Base-by-base conservation (phyloP, 2,329 filamentous ascomycete genomes). In the Beauveria caledonica region DNA sequence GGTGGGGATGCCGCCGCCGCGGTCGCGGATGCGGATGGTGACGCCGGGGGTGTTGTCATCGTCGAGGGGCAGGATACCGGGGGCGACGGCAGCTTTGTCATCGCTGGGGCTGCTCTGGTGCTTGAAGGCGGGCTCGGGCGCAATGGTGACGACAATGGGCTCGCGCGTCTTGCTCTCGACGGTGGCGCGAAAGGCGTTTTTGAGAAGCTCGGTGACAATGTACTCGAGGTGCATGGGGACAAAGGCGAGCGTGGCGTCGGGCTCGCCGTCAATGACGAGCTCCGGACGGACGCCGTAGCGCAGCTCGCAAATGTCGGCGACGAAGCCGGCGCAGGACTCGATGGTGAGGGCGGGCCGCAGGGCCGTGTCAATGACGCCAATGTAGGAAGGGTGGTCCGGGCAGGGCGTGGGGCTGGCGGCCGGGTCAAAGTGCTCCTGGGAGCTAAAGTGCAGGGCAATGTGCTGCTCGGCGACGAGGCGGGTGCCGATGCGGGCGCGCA, bases 161-260 rank as follows among this genome's bases (percentile, higher is more conserved):
- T 96, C 89, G 46, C 83, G 81, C 66, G 89, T 87, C n/a, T 86
- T 86, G 61, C 83, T 87, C 74, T 99, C 94, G 10, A 97, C 86
- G 0, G 91, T 95, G 4, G 94, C 93, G 48, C 94, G 86, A 77
- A 97, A 99, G 1, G 92, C 90, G 70, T 99, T 99, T 74, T 99
- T 99, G 62, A 99, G 82, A 1, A 99, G 81, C 74, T 99, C 94
- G 0, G 93, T 99, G 64, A 97, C 84, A 65, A 99, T 97, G 73
- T 99, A 99, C 74, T 97, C 93, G 25, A 99, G 82, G 73, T 99
- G 94, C 72, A 96, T 94, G 15, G 94, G 94, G 9, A 99, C 87
- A 69, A 95, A 94, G 21, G 93, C 92, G 70, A 99, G 96, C 0
- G 86, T 87, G n/a, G 92, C 91, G 56, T 89, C 86, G 0, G 89